Percentiles rank a stretch among this genome's conserved stretches.
Evolutionary conservation across 148 eudicot genomes (phyloP).

Genomic region (Spergularia bocconei): DNA sequence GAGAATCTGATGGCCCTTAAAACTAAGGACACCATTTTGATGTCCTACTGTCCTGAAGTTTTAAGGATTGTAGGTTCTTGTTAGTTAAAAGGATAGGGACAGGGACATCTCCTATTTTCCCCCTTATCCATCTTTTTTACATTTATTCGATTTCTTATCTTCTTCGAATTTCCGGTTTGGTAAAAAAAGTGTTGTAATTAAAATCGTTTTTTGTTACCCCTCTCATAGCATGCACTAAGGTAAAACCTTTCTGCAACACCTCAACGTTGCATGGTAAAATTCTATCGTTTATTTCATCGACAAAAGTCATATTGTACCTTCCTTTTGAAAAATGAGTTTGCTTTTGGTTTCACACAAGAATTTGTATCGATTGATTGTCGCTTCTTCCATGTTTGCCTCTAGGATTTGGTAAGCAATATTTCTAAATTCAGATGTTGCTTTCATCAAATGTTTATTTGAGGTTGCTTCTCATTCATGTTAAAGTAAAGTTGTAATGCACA

Average conservation of each 20-base stretch:
- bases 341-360: neutral
- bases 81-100: conserved; percentile 10
- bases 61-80: conserved; percentile 19
- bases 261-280: no score
- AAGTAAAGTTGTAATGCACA: neutral
- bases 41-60: conserved; percentile 4
- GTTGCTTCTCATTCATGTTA: conserved; percentile 28
- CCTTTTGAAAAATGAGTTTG: neutral
- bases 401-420: conserved; percentile 2
- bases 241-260: conserved; percentile 15
- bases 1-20: neutral
- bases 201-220: neutral
- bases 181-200: conserved; percentile 3
- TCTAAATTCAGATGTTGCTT: conserved; percentile 22
- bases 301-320: no score
- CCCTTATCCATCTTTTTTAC: neutral
- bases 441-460: conserved; percentile 14
- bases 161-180: neutral
- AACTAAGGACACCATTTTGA: neutral
- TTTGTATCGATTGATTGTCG: neutral
- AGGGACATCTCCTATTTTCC: conserved; percentile 9
- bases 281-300: no score
- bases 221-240: neutral
- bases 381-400: neutral
- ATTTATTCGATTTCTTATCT: neutral